These are phyloP conservation scores for Elaeagnus macrophylla DNA, from an alignment of 306 rosid genomes.

Conservation along the genomic window DNA sequence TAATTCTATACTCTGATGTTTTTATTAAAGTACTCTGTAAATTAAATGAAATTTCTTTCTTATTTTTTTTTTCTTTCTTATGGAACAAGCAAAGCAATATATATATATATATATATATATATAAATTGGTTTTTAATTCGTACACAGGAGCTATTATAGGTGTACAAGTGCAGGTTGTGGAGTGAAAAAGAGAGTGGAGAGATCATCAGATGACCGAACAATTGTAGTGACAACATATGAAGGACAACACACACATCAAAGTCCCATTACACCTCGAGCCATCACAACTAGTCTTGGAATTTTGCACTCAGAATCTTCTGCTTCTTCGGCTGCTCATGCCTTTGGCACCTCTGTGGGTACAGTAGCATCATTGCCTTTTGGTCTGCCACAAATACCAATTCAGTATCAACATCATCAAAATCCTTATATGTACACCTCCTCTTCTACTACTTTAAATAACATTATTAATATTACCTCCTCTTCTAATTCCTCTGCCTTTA, in stretches of 20 bases:
- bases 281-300: conserved; percentile 27
- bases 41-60: too few relatives aligned
- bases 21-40: too few relatives aligned
- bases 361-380: conserved; percentile 2
- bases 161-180: conserved; percentile 70
- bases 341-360: conserved; percentile 11
- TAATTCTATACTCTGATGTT: too few relatives aligned
- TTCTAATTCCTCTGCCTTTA: not conserved
- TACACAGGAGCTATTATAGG: conserved; percentile 78
- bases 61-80: conserved; percentile 5
- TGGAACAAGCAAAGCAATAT: conserved; percentile 1
- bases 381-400: not conserved
- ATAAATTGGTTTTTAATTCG: too few relatives aligned
- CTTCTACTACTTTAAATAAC: conserved; percentile 24
- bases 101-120: too few relatives aligned
- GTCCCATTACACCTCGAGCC: conserved; percentile 41
- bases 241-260: conserved; percentile 72
- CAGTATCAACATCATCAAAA: conserved; percentile 19
- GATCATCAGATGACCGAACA: conserved; percentile 50
- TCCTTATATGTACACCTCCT: conserved; percentile 23
- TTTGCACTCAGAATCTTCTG: conserved; percentile 16
- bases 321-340: not conserved
- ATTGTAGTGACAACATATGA: conserved; percentile 79
- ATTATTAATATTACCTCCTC: conserved; percentile 1
- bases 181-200: conserved; percentile 89